Conservation (phyloP, 306 rosid species). For the Hippophae tibetana region DNA sequence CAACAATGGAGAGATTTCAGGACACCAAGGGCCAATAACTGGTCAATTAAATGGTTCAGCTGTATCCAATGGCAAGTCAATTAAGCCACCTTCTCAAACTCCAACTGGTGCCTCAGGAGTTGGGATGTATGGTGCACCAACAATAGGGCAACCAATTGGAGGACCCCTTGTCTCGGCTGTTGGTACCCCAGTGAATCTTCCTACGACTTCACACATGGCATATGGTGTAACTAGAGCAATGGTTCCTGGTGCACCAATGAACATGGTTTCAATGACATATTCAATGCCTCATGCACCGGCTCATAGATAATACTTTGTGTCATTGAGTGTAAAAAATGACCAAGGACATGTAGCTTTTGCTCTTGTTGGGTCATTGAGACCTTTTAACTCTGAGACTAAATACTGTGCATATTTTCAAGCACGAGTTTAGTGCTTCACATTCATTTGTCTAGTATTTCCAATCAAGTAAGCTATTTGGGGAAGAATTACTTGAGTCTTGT, state of each 20-base stretch:
- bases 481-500: constrained; percentile 24
- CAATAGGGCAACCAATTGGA: constrained; percentile 86
- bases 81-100: constrained; percentile 42
- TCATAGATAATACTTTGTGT: constrained; percentile 50
- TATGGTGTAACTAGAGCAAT: constrained; percentile 61
- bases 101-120: constrained; percentile 46
- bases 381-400: constrained; percentile 12
- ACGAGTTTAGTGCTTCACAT: constrained; percentile 15
- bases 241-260: constrained; percentile 74
- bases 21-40: constrained; percentile 72
- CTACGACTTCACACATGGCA: constrained; percentile 57
- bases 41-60: constrained; percentile 70
- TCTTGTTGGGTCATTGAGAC: constrained; percentile 19
- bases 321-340: constrained; percentile 47
- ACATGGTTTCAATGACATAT: constrained; percentile 60
- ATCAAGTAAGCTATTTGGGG: constrained; percentile 23
- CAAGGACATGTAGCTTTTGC: constrained; percentile 37
- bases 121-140: constrained; percentile 62
- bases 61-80: constrained; percentile 36
- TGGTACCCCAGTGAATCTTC: constrained; percentile 79
- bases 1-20: constrained; percentile 55
- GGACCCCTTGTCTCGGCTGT: constrained; percentile 82
- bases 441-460: constrained; percentile 20
- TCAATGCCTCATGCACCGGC: constrained; percentile 63
- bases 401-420: constrained; percentile 26